Percentiles rank a stretch among this genome's conserved stretches.
These are phyloP conservation scores for Vickermania spadyakhi DNA, from an alignment of 208 protist species.

Conservation along the genomic window DNA sequence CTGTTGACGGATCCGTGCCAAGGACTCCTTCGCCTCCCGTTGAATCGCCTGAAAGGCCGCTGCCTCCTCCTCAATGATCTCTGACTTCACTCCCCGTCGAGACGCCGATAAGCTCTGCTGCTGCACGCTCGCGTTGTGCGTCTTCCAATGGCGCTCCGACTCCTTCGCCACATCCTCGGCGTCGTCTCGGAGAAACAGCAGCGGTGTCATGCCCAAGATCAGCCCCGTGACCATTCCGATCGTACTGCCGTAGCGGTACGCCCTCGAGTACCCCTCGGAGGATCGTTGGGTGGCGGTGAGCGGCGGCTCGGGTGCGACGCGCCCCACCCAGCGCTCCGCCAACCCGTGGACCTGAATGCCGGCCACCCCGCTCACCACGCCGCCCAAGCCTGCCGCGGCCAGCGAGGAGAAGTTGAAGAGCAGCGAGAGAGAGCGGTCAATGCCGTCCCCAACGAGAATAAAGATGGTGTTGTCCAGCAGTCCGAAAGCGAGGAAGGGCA, in stretches of 20 bases:
- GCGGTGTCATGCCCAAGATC: slow-evolving; percentile 60
- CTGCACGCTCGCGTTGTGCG: not conserved
- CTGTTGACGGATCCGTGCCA: too few relatives aligned
- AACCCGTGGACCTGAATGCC: slow-evolving; percentile 86
- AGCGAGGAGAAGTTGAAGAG: slow-evolving; percentile 56
- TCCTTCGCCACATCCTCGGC: slow-evolving; percentile 7
- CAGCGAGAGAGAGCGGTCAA: slow-evolving; percentile 60
- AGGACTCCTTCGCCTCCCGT: too few relatives aligned
- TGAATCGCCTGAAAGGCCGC: slow-evolving; percentile 3
- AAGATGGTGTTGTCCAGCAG: slow-evolving; percentile 77
- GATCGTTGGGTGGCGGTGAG: slow-evolving; percentile 48
- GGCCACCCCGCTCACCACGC: slow-evolving; percentile 68
- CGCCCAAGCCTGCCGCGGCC: slow-evolving; percentile 69
- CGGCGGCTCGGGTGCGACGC: slow-evolving; percentile 23
- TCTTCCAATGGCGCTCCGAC: slow-evolving; percentile 17
- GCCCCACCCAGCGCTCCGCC: slow-evolving; percentile 52
- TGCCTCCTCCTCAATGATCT: slow-evolving; percentile 10
- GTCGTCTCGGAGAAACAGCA: slow-evolving; percentile 49
- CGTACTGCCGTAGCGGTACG: slow-evolving; percentile 50
- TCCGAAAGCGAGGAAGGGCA: slow-evolving; percentile 84
- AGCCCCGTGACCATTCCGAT: slow-evolving; percentile 74
- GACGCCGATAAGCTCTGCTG: slow-evolving; percentile 12
- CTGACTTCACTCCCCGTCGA: slow-evolving; percentile 12
- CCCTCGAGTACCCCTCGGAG: slow-evolving; percentile 19
- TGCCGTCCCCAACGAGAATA: slow-evolving; percentile 62